Evolutionary conservation across 805 yeast genomes (phyloP).

Genomic region (Zygotorulaspora danielsina): DNA sequence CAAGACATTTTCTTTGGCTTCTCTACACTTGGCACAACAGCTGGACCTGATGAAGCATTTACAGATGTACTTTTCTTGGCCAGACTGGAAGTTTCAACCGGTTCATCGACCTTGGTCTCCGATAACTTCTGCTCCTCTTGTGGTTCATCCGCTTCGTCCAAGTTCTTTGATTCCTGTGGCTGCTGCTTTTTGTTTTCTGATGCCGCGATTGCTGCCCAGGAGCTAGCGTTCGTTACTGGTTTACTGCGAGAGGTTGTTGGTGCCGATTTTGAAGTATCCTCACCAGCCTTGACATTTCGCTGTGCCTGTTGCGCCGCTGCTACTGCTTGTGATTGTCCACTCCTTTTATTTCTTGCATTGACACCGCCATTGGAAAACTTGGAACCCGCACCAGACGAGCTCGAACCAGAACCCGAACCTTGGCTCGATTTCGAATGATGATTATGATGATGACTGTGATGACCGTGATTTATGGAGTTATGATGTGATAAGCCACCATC

Average conservation of each 20-base stretch:
- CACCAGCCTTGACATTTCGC: conserved; percentile 20
- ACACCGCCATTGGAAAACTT: conserved; percentile 11
- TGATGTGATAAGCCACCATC: conserved; percentile 10
- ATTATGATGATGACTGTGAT: conserved; percentile 10
- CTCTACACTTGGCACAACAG: conserved; percentile 18
- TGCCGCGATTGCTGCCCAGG: conserved; percentile 40
- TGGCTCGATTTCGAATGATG: conserved; percentile 15
- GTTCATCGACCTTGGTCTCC: conserved; percentile 7
- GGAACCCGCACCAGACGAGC: conserved; percentile 7
- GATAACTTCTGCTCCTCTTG: conserved; percentile 3
- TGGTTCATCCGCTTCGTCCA: conserved; percentile 1
- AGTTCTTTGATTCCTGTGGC: conserved; percentile 3
- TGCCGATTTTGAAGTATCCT: conserved; percentile 26
- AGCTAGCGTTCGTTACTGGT: conserved; percentile 25
- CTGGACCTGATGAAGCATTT: conserved; percentile 21
- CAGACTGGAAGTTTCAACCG: conserved; percentile 5
- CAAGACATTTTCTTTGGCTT: conserved; percentile 46
- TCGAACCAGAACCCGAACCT: conserved; percentile 6
- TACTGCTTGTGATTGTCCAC: conserved; percentile 17
- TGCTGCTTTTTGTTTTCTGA: conserved; percentile 17
- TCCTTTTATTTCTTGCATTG: conserved; percentile 11
- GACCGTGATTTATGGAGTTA: conserved; percentile 5
- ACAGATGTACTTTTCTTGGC: conserved; percentile 15
- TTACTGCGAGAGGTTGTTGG: conserved; percentile 25
- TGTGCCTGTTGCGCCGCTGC: conserved; percentile 13